Conservation (phyloP, 2,329 filamentous ascomycete genomes). For the Aaosphaeria arxii region DNA sequence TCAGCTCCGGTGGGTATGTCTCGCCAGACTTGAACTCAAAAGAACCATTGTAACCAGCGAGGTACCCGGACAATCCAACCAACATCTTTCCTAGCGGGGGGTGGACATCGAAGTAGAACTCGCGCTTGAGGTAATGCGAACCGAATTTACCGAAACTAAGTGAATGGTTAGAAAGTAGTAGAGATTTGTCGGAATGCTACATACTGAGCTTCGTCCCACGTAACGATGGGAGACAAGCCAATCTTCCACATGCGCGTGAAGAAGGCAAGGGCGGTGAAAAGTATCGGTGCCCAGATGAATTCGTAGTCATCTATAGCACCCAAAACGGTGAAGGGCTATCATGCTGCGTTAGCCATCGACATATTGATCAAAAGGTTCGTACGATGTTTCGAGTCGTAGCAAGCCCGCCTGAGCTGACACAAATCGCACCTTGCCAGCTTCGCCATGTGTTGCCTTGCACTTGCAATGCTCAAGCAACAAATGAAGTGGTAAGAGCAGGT, state of each 20-base stretch:
- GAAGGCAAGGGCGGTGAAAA: conserved; percentile 62
- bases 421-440: no score
- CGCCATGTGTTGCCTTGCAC: no score
- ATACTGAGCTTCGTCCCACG: conserved; percentile 75
- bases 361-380: no score
- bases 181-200: conserved; percentile 19
- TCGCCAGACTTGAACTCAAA: conserved; percentile 99
- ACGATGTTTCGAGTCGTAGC: no score
- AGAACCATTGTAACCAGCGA: conserved; percentile 97
- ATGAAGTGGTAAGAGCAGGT: no score
- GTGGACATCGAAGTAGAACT: conserved; percentile 98
- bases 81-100: conserved; percentile 98
- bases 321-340: conserved; percentile 54
- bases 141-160: conserved; percentile 91
- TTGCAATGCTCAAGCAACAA: no score
- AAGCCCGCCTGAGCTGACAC: no score
- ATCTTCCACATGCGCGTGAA: conserved; percentile 69
- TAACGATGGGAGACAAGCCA: conserved; percentile 67
- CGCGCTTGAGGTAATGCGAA: conserved; percentile 97
- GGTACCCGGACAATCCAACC: conserved; percentile 90
- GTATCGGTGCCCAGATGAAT: conserved; percentile 59
- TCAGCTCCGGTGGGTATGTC: conserved; percentile 85
- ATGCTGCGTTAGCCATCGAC: no score
- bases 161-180: conserved; percentile 16
- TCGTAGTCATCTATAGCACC: conserved; percentile 62